Base-by-base conservation (phyloP, 2,329 filamentous ascomycete genomes). In the Beauveria rudraprayagi region DNA sequence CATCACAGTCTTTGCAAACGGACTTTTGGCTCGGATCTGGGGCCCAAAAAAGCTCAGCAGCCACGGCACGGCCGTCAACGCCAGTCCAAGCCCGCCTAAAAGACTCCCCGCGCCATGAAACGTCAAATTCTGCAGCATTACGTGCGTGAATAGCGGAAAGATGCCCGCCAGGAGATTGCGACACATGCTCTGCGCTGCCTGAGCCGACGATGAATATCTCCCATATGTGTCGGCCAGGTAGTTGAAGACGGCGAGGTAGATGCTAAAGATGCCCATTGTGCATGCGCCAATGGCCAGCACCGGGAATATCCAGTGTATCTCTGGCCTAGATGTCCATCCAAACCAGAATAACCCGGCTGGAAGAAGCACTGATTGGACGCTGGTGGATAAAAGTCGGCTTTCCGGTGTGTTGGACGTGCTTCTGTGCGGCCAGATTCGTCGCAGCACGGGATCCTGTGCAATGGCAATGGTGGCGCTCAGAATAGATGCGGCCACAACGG, bases 211-310 rank as follows among this genome's bases (percentile, higher is more conserved):
- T 0, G 92, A 91, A 68, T 93, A 96, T 3, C 83, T 80, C 70
- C 92, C 88, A 72, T 96, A 97, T 1, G 87, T 87, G 70, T 97
- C 92, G 24, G 92, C 91, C 1, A 96, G 80, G 67, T 96, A 97
- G 70, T 97, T 97, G 76, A 97, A 96, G 0, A 91, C 90, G 3
- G 92, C 88, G 1, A 97, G 81, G 69, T 95, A 95, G 43, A 97
- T 85, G 46, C 85, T 87, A 72, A 91, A 93, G 65, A 97, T 95
- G 34, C 92, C 88, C 78, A 43, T 43, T 3, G 41, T 43, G 41
- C 41, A 43, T 43, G 41, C 41, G 16, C 41, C 41, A 10, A 43
- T 2, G 3, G 41, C 41, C 41, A 43, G 41, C 17, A 19, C 41
- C 2, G 41, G 41, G 41, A 93, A 89, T 0, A 89, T 83, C 86